These are phyloP conservation scores for Leccinum uliginosum DNA, from an alignment of 768 basidiomycete species.

Conservation along the genomic window DNA sequence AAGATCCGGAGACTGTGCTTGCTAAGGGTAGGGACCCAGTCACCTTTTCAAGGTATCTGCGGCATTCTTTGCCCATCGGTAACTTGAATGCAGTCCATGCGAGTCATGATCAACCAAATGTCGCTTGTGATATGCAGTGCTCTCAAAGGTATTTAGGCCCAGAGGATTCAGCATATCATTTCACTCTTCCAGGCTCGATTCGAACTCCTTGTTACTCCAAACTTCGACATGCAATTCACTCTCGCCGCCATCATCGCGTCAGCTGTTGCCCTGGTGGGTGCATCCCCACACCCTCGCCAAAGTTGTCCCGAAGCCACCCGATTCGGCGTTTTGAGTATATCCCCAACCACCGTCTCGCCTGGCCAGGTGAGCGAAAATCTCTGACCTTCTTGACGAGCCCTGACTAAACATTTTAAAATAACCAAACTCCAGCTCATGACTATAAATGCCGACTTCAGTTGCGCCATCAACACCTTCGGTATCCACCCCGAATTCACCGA, in stretches of 20 bases:
- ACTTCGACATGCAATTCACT: background rate
- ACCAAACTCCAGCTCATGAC: constrained; percentile 12
- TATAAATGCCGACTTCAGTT: constrained; percentile 24
- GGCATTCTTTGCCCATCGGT: constrained; percentile 6
- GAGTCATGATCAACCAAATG: background rate
- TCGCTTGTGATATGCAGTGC: background rate
- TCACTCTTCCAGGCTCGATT: background rate
- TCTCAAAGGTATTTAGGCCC: constrained; percentile 9
- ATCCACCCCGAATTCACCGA: constrained; percentile 24
- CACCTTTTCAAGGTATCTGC: background rate
- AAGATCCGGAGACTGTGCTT: background rate
- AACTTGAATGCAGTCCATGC: background rate
- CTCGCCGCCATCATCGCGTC: constrained; percentile 10
- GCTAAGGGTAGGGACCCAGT: background rate
- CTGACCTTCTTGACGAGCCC: background rate
- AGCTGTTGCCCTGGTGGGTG: constrained; percentile 13
- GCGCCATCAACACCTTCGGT: constrained; percentile 19
- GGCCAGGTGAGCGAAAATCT: constrained; percentile 19
- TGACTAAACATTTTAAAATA: constrained; percentile 5
- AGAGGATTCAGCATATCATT: background rate
- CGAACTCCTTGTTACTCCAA: background rate
- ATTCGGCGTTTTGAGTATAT: constrained; percentile 17
- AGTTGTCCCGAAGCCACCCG: constrained; percentile 20
- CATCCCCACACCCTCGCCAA: constrained; percentile 18
- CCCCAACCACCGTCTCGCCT: constrained; percentile 19